Percentiles rank a stretch among this genome's conserved stretches.
Conservation (phyloP, 73 alveolate genomes). For the Tetrahymena malaccensis region DNA sequence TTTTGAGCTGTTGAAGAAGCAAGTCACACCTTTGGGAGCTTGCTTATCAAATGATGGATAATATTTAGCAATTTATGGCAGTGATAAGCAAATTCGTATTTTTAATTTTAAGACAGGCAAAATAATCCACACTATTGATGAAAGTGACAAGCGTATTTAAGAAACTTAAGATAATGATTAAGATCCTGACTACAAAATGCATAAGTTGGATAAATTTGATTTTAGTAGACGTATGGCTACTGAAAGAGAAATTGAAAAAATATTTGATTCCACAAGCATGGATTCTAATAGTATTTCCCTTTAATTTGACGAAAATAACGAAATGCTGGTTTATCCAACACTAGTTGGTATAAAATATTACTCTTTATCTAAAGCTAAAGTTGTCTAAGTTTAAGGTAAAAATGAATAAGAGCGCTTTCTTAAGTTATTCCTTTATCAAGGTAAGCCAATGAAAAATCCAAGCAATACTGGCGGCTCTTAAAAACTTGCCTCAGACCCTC, state of each 20-base stretch:
- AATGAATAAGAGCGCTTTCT: conserved; percentile 74
- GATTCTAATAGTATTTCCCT: conserved; percentile 35
- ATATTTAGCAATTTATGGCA: conserved; percentile 26
- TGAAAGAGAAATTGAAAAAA: conserved; percentile 53
- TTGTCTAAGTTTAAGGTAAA: conserved; percentile 70
- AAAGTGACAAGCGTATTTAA: conserved; percentile 8
- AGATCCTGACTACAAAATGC: conserved; percentile 5
- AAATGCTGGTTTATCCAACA: conserved; percentile 63
- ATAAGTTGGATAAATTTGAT: conserved; percentile 48
- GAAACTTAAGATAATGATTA: conserved; percentile 23
- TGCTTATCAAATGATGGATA: conserved; percentile 22
- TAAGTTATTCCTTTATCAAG: conserved; percentile 65
- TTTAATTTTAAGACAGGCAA: conserved; percentile 50
- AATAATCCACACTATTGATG: conserved; percentile 28
- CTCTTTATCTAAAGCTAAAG: conserved; percentile 32
- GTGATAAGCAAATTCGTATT: conserved; percentile 38
- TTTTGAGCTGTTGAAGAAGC: conserved; percentile 50
- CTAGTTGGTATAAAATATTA: conserved; percentile 73
- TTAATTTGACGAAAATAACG: conserved; percentile 78
- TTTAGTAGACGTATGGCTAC: conserved; percentile 54
- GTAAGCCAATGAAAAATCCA: conserved; percentile 68
- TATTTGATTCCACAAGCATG: conserved; percentile 1
- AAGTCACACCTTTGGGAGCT: conserved; percentile 29
- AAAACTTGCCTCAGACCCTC: conserved; percentile 68
- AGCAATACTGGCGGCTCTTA: conserved; percentile 47